Conservation (phyloP, 2,329 filamentous ascomycete species). For the Colletotrichum musicola region DNA sequence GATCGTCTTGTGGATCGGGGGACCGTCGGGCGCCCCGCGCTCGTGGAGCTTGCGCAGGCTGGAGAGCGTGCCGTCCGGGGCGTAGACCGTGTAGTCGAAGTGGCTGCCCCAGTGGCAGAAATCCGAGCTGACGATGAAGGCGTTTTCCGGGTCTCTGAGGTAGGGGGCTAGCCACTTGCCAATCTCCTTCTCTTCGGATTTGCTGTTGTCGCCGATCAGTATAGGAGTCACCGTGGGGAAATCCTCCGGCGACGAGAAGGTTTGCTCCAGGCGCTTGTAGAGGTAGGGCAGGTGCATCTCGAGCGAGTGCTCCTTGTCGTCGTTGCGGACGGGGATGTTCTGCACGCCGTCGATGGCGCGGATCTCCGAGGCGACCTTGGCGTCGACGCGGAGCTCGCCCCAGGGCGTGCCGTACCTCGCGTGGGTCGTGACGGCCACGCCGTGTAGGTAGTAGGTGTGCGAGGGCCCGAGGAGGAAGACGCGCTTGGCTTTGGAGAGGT, state of each 20-base stretch:
- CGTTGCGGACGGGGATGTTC: conserved; percentile 73
- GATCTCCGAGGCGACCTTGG: conserved; percentile 59
- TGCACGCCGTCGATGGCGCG: conserved; percentile 58
- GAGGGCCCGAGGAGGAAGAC: conserved; percentile 95
- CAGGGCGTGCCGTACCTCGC: conserved; percentile 80
- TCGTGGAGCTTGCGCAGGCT: conserved; percentile 54
- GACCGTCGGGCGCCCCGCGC: conserved; percentile 51
- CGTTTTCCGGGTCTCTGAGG: conserved; percentile 78
- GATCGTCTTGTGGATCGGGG: conserved; percentile 86
- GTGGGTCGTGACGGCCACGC: conserved; percentile 82
- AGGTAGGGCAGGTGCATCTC: conserved; percentile 98
- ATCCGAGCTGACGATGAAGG: conserved; percentile 92
- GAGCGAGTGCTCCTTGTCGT: conserved; percentile 90
- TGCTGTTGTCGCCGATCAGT: conserved; percentile 81
- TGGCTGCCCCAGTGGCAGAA: conserved; percentile 96
- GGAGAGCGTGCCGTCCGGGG: conserved; percentile 54
- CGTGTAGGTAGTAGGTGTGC: conserved; percentile 84
- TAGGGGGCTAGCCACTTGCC: conserved; percentile 83
- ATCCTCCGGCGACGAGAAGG: conserved; percentile 60
- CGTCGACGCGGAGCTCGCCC: conserved; percentile 77
- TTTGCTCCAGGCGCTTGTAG: conserved; percentile 76
- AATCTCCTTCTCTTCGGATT: conserved; percentile 73
- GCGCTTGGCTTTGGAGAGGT: conserved; percentile 84
- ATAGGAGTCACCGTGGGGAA: conserved; percentile 87
- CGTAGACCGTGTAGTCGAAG: conserved; percentile 88